Conservation (phyloP, 2,329 filamentous ascomycete genomes). For the Diaporthe citrichinensis region DNA sequence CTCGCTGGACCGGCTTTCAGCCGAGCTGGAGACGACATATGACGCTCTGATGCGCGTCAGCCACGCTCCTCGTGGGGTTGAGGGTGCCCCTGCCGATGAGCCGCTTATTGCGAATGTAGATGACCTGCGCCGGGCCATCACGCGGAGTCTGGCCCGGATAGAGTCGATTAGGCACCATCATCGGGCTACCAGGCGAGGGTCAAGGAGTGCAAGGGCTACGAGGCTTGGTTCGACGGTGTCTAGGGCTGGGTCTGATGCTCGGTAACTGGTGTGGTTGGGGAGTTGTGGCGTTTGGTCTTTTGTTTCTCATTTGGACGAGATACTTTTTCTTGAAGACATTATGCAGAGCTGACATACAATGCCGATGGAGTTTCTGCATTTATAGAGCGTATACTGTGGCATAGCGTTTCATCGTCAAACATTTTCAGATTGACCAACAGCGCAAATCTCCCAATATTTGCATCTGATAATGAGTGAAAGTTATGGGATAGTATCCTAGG, state of each 20-base stretch:
- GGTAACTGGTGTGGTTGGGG: not conserved
- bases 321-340: not conserved
- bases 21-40: conserved; percentile 32
- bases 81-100: not conserved
- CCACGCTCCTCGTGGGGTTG: not conserved
- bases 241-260: not conserved
- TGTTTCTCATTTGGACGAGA: not conserved
- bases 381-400: no score
- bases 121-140: conserved; percentile 27
- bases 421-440: no score
- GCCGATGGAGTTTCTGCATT: no score
- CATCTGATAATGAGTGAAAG: no score
- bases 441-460: no score
- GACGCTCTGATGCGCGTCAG: conserved; percentile 13
- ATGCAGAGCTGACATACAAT: no score
- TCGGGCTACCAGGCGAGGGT: not conserved
- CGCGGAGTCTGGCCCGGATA: conserved; percentile 18
- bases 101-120: conserved; percentile 1
- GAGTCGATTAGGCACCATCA: conserved; percentile 30
- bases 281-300: not conserved
- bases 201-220: not conserved
- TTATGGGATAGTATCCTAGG: no score
- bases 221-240: not conserved
- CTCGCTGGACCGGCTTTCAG: conserved; percentile 27
- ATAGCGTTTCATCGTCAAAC: no score